Percentiles rank a stretch among this genome's conserved stretches.
phyloP scores from a whole-genome alignment of 805 yeast genomes.

The Scheffersomyces amazonensis region DNA sequence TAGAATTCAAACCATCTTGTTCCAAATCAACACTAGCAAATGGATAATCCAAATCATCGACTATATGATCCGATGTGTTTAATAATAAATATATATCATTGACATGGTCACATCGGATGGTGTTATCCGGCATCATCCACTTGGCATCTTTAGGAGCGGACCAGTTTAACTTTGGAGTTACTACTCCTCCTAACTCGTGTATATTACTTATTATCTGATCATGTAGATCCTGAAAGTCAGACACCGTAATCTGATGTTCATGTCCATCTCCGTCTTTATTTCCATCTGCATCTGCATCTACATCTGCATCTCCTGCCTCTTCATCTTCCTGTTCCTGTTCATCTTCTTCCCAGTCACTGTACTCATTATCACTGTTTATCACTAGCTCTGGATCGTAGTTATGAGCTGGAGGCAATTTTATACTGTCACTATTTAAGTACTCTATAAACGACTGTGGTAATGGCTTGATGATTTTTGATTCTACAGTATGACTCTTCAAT shows the following conservation, averaged over 20 bases:
- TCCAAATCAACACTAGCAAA: constrained; percentile 44
- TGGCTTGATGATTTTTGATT: constrained; percentile 25
- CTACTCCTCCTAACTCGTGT: constrained; percentile 47
- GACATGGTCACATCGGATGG: constrained; percentile 66
- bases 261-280: constrained; percentile 11
- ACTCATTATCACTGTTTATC: constrained; percentile 56
- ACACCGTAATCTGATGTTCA: constrained; percentile 22
- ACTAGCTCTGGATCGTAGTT: constrained; percentile 9
- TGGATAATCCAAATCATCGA: constrained; percentile 77
- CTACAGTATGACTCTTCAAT: constrained; percentile 17
- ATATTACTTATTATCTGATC: constrained; percentile 45
- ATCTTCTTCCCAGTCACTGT: constrained; percentile 70
- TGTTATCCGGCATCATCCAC: constrained; percentile 83
- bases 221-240: constrained; percentile 61
- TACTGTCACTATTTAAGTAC: constrained; percentile 27
- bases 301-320: constrained; percentile 14
- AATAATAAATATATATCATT: constrained; percentile 77
- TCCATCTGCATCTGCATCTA: constrained; percentile 3
- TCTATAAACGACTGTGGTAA: constrained; percentile 32
- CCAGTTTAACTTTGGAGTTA: constrained; percentile 93
- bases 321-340: constrained; percentile 12
- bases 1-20: constrained; percentile 15
- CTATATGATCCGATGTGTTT: constrained; percentile 84
- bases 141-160: constrained; percentile 93
- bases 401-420: constrained; percentile 16